These are phyloP conservation scores for Pulicaria dysenterica DNA, from an alignment of 129 eudicot species.

Conservation along the genomic window DNA sequence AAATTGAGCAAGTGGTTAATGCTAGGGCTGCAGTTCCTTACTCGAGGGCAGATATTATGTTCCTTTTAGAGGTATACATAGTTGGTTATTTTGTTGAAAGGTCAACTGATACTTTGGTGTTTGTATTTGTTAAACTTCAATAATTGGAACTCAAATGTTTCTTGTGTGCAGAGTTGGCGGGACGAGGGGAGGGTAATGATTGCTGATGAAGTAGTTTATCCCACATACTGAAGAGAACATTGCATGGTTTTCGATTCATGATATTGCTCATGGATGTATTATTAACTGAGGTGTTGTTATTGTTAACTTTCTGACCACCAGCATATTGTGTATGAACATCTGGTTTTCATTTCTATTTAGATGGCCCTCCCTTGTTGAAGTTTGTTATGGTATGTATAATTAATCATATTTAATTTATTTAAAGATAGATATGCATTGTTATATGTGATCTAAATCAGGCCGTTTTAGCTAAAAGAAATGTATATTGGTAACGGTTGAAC, in stretches of 20 bases:
- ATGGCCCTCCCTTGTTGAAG: background rate
- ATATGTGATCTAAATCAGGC: no score
- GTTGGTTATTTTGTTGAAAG: background rate
- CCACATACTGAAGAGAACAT: constrained; percentile 35
- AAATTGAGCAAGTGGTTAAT: constrained; percentile 70
- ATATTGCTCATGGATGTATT: background rate
- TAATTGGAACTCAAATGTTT: background rate
- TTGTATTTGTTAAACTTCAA: background rate
- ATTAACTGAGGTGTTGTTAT: background rate
- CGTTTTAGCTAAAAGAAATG: no score
- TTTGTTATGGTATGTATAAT: background rate
- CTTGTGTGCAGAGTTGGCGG: constrained; percentile 54
- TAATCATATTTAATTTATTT: no score
- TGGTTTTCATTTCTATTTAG: background rate
- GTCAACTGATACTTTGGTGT: background rate
- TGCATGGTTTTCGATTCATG: background rate
- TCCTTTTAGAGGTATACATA: constrained; percentile 61
- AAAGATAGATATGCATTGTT: no score
- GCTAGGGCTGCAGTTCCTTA: constrained; percentile 59
- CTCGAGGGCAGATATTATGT: constrained; percentile 63
- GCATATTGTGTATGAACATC: constrained; percentile 18
- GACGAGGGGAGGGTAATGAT: constrained; percentile 56
- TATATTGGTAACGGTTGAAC: no score
- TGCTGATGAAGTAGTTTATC: constrained; percentile 44
- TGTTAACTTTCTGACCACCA: constrained; percentile 14